phyloP scores from a whole-genome alignment of 1,139 yeast species.

The Yamadazyma diddensiae region DNA sequence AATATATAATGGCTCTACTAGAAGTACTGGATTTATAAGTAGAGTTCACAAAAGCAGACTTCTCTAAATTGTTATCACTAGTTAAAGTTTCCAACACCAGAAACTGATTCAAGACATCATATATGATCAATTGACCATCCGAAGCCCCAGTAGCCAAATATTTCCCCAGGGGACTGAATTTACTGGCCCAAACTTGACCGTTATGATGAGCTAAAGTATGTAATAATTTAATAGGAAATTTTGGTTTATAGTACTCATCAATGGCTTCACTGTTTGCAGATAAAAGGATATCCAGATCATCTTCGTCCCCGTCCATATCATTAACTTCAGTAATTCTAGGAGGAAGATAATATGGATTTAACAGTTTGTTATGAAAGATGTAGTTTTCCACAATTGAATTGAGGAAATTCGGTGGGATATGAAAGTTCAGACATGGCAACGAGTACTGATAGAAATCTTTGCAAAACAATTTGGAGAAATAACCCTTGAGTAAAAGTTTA shows the following conservation, averaged over 20 bases:
- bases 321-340: slow-evolving; percentile 13
- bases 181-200: slow-evolving; percentile 83
- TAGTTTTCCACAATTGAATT: slow-evolving; percentile 29
- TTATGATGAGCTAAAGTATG: slow-evolving; percentile 49
- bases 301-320: slow-evolving; percentile 10
- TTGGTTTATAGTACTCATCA: slow-evolving; percentile 20
- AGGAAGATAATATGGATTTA: slow-evolving; percentile 35
- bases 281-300: slow-evolving; percentile 7
- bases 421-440: slow-evolving; percentile 14
- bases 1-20: slow-evolving; percentile 61
- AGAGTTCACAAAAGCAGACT: slow-evolving; percentile 25
- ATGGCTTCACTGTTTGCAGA: slow-evolving; percentile 14
- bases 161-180: slow-evolving; percentile 75
- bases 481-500: slow-evolving; percentile 8
- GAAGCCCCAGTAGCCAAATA: slow-evolving; percentile 74
- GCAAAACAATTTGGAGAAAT: slow-evolving; percentile 10
- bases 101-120: slow-evolving; percentile 60
- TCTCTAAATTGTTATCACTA: slow-evolving; percentile 30
- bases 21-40: slow-evolving; percentile 24
- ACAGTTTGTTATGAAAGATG: slow-evolving; percentile 23
- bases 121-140: slow-evolving; percentile 63
- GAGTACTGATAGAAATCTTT: slow-evolving; percentile 14
- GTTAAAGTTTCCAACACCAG: slow-evolving; percentile 36
- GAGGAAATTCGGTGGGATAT: slow-evolving; percentile 24
- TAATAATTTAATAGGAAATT: slow-evolving; percentile 47